Conservation (phyloP, 1,284 basidiomycete species). For the Hemileia vastatrix region DNA sequence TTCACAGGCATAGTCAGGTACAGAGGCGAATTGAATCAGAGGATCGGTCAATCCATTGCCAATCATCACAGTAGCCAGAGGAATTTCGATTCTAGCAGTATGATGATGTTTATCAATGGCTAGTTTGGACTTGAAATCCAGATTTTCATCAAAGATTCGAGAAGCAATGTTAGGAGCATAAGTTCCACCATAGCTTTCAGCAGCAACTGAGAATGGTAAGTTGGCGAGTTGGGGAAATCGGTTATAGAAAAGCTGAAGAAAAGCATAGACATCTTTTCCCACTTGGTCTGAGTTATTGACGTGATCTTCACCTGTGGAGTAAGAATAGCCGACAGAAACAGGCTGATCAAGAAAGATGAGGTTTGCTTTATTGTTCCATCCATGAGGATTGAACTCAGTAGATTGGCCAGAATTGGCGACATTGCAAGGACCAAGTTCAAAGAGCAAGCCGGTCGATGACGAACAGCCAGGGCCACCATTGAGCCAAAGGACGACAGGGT, state of each 20-base stretch:
- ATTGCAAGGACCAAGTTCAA: conserved; percentile 44
- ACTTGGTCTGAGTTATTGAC: conserved; percentile 33
- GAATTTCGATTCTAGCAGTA: conserved; percentile 52
- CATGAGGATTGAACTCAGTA: conserved; percentile 38
- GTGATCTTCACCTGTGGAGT: conserved; percentile 32
- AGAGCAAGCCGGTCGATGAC: conserved; percentile 34
- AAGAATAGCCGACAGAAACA: conserved; percentile 40
- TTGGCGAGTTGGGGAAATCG: conserved; percentile 41
- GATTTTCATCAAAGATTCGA: conserved; percentile 65
- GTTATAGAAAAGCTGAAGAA: conserved; percentile 45
- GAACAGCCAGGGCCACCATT: conserved; percentile 41
- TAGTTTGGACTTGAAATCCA: conserved; percentile 37
- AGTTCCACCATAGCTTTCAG: conserved; percentile 59
- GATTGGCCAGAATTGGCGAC: conserved; percentile 35
- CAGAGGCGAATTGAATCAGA: conserved; percentile 49
- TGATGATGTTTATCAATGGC: conserved; percentile 43
- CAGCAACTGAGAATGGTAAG: conserved; percentile 46
- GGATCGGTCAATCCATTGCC: conserved; percentile 75
- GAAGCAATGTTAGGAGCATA: conserved; percentile 69
- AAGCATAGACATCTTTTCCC: conserved; percentile 41
- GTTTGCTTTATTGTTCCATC: conserved; percentile 40
- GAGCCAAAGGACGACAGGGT: conserved; percentile 46
- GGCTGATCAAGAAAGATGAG: conserved; percentile 42
- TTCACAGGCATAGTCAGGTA: conserved; percentile 72
- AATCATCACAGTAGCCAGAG: conserved; percentile 66